Evolutionary conservation across 441 rosid genomes (phyloP), one percentile per base, ranked within the genome.

Genomic region (Adansonia grandidieri): DNA sequence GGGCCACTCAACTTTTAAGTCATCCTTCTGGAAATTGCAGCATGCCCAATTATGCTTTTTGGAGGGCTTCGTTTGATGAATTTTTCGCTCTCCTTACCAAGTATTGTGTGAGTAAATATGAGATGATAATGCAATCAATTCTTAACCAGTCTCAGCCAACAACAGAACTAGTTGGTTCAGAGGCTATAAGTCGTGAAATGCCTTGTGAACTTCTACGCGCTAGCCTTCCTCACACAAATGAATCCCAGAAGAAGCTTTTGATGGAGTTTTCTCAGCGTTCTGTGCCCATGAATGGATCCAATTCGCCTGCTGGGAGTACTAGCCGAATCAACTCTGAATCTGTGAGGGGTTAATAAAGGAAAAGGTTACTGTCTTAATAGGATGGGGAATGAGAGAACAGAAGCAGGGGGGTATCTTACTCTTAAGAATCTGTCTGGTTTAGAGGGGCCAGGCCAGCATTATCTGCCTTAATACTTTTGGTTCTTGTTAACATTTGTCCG

Each of bases 31-130:
- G 78, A 71, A 82, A 74, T 70, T 88, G 84, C 75, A 86, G 85
- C 75, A 80, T 79, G 77, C 85, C 93, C 1, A 93, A 88, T 79
- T 92, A 86, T 82, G 85, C 88, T 9, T 92, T 96, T 13, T 96
- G 99, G 99, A 93, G 92, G 82, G 98, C 98, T 28, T 94, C 99
- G 0, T 97, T 97, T 83, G 88, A 94, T 79, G 98, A 94, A 77
- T 97, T 93, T 84, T 97, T 97, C 77, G 87, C 82, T 15, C 97
- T 94, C 76, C 95, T 97, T 67, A 93, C 96, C 44, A 96, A 96
- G 84, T 96, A 96, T 80, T 96, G 99, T 85, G 83, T 86, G 78
- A 86, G 89, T 76, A 96, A 96, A 78, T 96, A 96, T 24, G 98
- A 96, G 61, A 87, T 94, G 0, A 93, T 96, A 58, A 77, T 78